These are phyloP conservation scores for Dictyostelium firmibasis DNA, from an alignment of 78 protist genomes.

Conservation along the genomic window DNA sequence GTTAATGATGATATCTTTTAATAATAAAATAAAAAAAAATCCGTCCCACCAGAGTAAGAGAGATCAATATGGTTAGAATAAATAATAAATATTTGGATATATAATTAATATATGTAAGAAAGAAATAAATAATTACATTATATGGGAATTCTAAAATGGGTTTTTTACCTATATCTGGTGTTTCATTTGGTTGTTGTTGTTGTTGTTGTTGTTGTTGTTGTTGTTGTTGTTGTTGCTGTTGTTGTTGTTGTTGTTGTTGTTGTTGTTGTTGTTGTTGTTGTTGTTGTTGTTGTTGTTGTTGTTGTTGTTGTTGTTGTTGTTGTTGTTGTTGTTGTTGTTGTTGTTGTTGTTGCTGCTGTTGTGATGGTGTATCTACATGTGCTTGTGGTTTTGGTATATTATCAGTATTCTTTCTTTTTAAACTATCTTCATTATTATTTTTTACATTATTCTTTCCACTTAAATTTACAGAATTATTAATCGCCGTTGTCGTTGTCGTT, in stretches of 20 bases:
- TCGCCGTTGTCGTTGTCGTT: not conserved
- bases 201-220: not conserved
- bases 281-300: not conserved
- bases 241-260: not conserved
- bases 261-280: not conserved
- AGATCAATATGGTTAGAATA: not conserved
- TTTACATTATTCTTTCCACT: too few species aligned
- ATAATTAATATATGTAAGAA: not conserved
- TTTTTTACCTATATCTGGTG: not conserved
- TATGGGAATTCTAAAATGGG: constrained; percentile 29
- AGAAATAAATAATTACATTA: constrained; percentile 22
- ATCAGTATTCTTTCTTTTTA: not conserved
- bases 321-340: not conserved
- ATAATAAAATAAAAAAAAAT: not conserved
- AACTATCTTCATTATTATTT: not conserved
- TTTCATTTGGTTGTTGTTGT: not conserved
- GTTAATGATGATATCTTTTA: constrained; percentile 22
- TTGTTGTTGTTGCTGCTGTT: not conserved
- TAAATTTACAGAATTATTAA: too few species aligned
- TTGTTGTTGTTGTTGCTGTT: not conserved
- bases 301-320: not conserved
- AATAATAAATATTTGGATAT: too few species aligned
- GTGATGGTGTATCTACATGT: not conserved
- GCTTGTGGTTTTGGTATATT: not conserved
- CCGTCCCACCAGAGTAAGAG: too few species aligned